Evolutionary conservation across 2,329 filamentous ascomycete genomes (phyloP).

Genomic region (Colletotrichum aenigma): DNA sequence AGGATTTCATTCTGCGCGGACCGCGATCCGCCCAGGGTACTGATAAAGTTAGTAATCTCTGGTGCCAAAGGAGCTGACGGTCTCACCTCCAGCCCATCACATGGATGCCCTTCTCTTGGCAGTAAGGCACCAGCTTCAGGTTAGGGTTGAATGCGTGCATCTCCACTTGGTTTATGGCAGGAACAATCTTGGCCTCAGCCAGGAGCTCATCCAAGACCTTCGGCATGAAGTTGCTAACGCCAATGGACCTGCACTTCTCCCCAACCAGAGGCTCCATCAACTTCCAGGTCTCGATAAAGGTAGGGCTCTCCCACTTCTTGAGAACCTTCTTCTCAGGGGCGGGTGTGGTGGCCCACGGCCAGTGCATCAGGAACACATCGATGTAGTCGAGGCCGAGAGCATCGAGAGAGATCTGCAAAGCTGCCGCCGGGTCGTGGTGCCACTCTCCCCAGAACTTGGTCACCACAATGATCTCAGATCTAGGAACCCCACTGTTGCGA

Average conservation of each 20-base stretch:
- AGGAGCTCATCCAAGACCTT: slow-evolving; percentile 32
- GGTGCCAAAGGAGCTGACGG: no score
- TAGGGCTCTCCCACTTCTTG: slow-evolving; percentile 26
- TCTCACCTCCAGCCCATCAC: slow-evolving; percentile 32
- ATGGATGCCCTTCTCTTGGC: slow-evolving; percentile 32
- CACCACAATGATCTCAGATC: slow-evolving; percentile 54
- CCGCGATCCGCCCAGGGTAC: slow-evolving; percentile 14
- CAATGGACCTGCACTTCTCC: slow-evolving; percentile 28
- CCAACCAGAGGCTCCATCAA: slow-evolving; percentile 32
- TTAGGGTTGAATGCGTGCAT: slow-evolving; percentile 35
- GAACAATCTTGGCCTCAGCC: slow-evolving; percentile 25
- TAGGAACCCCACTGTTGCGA: slow-evolving; percentile 33
- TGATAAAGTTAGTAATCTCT: background rate
- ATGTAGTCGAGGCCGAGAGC: slow-evolving; percentile 33
- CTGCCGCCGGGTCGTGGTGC: slow-evolving; percentile 28
- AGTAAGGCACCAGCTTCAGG: slow-evolving; percentile 32
- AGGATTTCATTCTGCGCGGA: slow-evolving; percentile 20
- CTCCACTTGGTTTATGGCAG: slow-evolving; percentile 37
- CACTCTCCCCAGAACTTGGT: slow-evolving; percentile 41
- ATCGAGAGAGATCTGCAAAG: slow-evolving; percentile 30
- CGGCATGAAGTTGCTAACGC: slow-evolving; percentile 35
- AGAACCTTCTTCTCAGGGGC: slow-evolving; percentile 24
- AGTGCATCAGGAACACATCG: slow-evolving; percentile 42
- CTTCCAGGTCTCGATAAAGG: slow-evolving; percentile 30
- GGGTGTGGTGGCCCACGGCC: slow-evolving; percentile 30